These are phyloP conservation scores for Dicorynia guianensis DNA, from an alignment of 306 rosid species.

Conservation along the genomic window DNA sequence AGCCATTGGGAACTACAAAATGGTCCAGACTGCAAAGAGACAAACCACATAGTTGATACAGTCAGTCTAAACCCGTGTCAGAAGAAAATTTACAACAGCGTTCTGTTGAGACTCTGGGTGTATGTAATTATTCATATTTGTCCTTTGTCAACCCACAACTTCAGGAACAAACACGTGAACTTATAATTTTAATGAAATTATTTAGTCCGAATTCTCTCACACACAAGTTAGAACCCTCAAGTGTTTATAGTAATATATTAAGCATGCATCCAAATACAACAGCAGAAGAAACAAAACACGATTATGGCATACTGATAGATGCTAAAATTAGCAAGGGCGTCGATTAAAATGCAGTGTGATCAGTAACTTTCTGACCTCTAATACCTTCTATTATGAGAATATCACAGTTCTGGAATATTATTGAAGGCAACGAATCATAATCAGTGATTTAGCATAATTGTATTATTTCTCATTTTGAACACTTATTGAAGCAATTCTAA, in stretches of 20 bases:
- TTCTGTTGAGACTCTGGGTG: not conserved
- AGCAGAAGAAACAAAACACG: too few relatives aligned
- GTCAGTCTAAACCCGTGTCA: too few relatives aligned
- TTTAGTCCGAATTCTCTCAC: not conserved
- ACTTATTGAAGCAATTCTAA: too few relatives aligned
- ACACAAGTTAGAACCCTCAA: not conserved
- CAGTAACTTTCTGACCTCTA: not conserved
- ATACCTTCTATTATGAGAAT: conserved; percentile 17
- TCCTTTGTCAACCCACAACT: conserved; percentile 31
- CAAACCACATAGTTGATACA: not conserved
- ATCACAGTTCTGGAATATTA: conserved; percentile 31
- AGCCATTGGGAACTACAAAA: conserved; percentile 26
- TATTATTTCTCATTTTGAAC: too few relatives aligned
- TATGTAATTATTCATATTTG: conserved; percentile 34
- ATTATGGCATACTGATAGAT: not conserved
- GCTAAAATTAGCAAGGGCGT: not conserved
- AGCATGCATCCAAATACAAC: conserved; percentile 25
- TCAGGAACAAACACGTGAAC: conserved; percentile 43
- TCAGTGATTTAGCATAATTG: too few relatives aligned
- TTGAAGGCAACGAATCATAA: conserved; percentile 8
- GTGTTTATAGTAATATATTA: not conserved
- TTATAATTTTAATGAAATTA: not conserved
- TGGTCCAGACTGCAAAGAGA: not conserved
- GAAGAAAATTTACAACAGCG: too few relatives aligned
- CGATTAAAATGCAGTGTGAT: not conserved